These are phyloP conservation scores for Aspergillus fructus DNA, from an alignment of 2,329 filamentous ascomycete species.

Conservation along the genomic window DNA sequence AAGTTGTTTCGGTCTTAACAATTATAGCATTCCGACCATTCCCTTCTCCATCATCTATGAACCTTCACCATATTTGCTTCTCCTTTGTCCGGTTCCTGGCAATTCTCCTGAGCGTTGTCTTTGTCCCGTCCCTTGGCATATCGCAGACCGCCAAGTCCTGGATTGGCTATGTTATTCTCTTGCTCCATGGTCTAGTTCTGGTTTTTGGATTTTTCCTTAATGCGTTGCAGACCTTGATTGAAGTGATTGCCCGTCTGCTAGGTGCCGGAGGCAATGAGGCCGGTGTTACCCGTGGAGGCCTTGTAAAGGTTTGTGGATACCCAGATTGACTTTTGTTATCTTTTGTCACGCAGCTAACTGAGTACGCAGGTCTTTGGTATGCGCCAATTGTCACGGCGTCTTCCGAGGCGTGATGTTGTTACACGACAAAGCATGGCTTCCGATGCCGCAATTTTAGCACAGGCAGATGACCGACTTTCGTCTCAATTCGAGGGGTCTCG, in stretches of 20 bases:
- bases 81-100: slow-evolving; percentile 73
- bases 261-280: slow-evolving; percentile 78
- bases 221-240: slow-evolving; percentile 83
- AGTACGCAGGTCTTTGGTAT: slow-evolving; percentile 70
- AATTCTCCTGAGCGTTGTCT: slow-evolving; percentile 74
- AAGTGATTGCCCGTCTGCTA: slow-evolving; percentile 77
- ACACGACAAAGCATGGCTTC: slow-evolving; percentile 81
- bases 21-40: slow-evolving; percentile 89
- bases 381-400: slow-evolving; percentile 77
- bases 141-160: slow-evolving; percentile 80
- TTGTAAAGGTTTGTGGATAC: slow-evolving; percentile 63
- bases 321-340: background rate
- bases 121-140: slow-evolving; percentile 79
- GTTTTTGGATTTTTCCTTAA: slow-evolving; percentile 93
- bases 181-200: slow-evolving; percentile 80
- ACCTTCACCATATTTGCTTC: slow-evolving; percentile 88
- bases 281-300: slow-evolving; percentile 71
- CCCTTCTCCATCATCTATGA: slow-evolving; percentile 91
- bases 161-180: slow-evolving; percentile 89
- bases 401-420: slow-evolving; percentile 61
- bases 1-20: slow-evolving; percentile 85
- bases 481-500: slow-evolving; percentile 54
- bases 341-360: background rate
- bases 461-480: slow-evolving; percentile 65
- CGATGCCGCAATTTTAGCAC: slow-evolving; percentile 74